Conservation (phyloP, 2,329 filamentous ascomycete genomes). For the Teratosphaeriaceae sp. region DNA sequence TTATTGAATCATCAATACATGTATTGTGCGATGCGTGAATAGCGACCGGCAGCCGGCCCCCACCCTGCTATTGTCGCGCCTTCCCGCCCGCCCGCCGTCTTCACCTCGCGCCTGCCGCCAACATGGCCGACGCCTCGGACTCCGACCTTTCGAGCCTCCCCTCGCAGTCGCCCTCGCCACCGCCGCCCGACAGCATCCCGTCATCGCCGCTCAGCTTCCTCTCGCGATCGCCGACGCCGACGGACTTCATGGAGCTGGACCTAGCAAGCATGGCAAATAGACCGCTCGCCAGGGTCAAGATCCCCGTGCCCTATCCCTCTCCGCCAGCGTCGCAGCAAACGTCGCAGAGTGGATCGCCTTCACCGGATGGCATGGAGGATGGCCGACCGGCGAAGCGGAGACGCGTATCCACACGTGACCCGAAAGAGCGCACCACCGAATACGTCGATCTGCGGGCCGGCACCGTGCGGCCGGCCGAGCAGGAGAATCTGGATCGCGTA, state of each 20-base stretch:
- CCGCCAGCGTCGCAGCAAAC: conserved; percentile 39
- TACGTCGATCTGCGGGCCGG: conserved; percentile 63
- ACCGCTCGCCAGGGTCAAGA: not conserved
- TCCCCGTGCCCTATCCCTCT: conserved; percentile 30
- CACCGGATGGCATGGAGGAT: conserved; percentile 38
- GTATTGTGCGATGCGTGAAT: not conserved
- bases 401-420: conserved; percentile 52
- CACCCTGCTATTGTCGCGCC: no score
- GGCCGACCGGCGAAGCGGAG: conserved; percentile 73
- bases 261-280: conserved; percentile 5
- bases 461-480: conserved; percentile 50
- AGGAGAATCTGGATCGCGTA: conserved; percentile 60
- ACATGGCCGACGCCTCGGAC: conserved; percentile 13
- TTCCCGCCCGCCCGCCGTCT: not conserved
- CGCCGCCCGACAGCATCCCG: conserved; percentile 17
- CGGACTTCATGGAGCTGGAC: conserved; percentile 1
- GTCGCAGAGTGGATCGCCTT: conserved; percentile 40
- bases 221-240: conserved; percentile 8
- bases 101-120: conserved; percentile 15
- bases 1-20: no score
- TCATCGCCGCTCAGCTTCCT: conserved; percentile 19
- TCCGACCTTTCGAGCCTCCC: conserved; percentile 5
- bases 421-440: conserved; percentile 68
- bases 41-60: not conserved
- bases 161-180: conserved; percentile 11